These are phyloP conservation scores for Plantago major DNA, from an alignment of 257 asterid genomes.

Conservation along the genomic window DNA sequence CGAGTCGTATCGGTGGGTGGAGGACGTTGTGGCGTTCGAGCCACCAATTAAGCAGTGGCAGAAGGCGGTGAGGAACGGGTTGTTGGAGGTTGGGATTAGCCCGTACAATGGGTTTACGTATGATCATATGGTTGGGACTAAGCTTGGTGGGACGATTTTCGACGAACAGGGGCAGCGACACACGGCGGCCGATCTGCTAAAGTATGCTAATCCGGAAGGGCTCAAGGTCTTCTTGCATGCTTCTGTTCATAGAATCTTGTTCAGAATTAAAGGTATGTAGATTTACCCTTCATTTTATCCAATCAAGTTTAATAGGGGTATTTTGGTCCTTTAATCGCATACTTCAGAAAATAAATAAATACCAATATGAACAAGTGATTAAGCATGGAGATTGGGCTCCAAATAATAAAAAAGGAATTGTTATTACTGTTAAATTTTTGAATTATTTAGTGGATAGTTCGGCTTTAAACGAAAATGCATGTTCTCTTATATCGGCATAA, in stretches of 20 bases:
- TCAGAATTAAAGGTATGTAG: constrained; percentile 54
- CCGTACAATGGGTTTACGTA: constrained; percentile 73
- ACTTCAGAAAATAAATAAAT: too few relatives aligned
- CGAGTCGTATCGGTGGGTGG: constrained; percentile 71
- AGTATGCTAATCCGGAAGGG: constrained; percentile 57
- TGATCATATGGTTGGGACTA: constrained; percentile 65
- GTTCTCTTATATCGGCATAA: too few relatives aligned
- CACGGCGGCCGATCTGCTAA: constrained; percentile 79
- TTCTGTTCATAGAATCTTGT: constrained; percentile 54
- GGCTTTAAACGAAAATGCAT: too few relatives aligned
- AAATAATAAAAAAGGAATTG: too few relatives aligned
- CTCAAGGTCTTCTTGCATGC: constrained; percentile 58
- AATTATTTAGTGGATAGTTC: too few relatives aligned
- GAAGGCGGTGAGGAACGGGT: constrained; percentile 59
- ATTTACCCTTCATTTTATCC: too few relatives aligned
- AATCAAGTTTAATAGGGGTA: too few relatives aligned
- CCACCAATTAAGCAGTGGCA: constrained; percentile 69
- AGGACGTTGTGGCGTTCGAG: constrained; percentile 54
- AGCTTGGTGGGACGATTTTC: constrained; percentile 74
- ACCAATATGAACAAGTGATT: too few relatives aligned
- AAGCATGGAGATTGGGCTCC: too few relatives aligned
- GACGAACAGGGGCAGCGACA: constrained; percentile 51
- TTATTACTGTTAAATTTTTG: too few relatives aligned
- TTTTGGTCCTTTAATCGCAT: too few relatives aligned
- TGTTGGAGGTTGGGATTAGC: constrained; percentile 49